Evolutionary conservation across 2,329 filamentous ascomycete species (phyloP), one percentile per base, ranked within the genome.

Genomic region (Talaromyces atroroseus): DNA sequence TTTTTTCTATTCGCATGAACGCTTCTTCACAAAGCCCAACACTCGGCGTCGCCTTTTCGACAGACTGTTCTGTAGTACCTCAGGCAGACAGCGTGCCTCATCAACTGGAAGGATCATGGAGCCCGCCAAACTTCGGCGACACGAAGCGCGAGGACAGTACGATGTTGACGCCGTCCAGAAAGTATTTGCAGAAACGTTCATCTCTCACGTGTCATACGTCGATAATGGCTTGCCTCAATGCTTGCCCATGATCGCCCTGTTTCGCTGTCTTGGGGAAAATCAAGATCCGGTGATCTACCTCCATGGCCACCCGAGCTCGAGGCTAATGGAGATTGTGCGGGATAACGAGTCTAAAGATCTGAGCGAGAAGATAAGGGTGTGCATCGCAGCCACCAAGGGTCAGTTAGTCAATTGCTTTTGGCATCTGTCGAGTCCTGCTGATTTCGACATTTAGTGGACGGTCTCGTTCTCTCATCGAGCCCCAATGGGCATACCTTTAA

Each of bases 401-500:
- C 38, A 52, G 56, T 56, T 18, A 6, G 44, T 51, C 38, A 6
- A 24, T 24, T n/a, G 16, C 42, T 44, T 42, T n/a, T 40, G 29
- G 29, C 29, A 32, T 32, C 29, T 7, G 8, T 32, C 29, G 5
- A 32, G 8, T 32, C 29, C 44, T 24, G 21, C 21, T 52, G 21
- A 38, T 38, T 38, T 38, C 12, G 32, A 52, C 21, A 11, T 45
- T 36, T n/a, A 57, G 57, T 59, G 18, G 57, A 59, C 55, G 57
- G 57, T 18, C 48, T 59, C 0, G 47, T 59, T n/a, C 49, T 58
- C 24, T 54, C 56, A 14, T 58, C 50, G 5, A 50, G 49, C 18
- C 58, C 58, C 7, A 58, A 58, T 36, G 58, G 56, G 12, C 58
- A 59, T 47, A 58, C 56, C 6, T 58, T 58, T 10, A 58, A 59